Conservation (phyloP, 306 rosid genomes). For the Vigna radiata region DNA sequence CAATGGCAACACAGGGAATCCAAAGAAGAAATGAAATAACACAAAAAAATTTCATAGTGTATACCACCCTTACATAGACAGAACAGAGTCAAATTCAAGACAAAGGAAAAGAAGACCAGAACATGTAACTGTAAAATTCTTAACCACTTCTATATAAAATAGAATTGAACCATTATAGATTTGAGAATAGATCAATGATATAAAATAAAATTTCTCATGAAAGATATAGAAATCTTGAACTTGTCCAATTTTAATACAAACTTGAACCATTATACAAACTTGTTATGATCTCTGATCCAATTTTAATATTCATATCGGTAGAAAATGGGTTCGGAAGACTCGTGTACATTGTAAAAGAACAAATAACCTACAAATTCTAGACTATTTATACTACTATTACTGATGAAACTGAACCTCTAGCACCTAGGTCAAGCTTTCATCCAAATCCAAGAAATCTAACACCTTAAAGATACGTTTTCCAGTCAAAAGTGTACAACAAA, state of each 20-base stretch:
- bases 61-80: conserved; percentile 1
- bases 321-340: conserved; percentile 22
- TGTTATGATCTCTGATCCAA: conserved; percentile 2
- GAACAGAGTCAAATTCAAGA: conserved; percentile 29
- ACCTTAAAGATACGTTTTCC: conserved; percentile 22
- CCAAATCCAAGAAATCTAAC: conserved; percentile 20
- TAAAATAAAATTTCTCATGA: conserved; percentile 14
- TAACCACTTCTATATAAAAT: not conserved
- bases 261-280: not conserved
- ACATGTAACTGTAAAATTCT: conserved; percentile 11
- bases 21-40: conserved; percentile 37
- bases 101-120: conserved; percentile 18
- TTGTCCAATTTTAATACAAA: not conserved
- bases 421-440: conserved; percentile 32
- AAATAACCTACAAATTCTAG: not conserved
- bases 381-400: not conserved
- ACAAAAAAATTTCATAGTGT: conserved; percentile 23
- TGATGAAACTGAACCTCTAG: conserved; percentile 22
- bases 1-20: conserved; percentile 43
- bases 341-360: conserved; percentile 9
- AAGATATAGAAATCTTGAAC: conserved; percentile 5
- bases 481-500: conserved; percentile 17
- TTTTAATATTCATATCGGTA: not conserved
- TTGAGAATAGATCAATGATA: conserved; percentile 27
- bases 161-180: conserved; percentile 1